Evolutionary conservation across 2,329 filamentous ascomycete species (phyloP).

Genomic region (Rasamsonia emersonii): DNA sequence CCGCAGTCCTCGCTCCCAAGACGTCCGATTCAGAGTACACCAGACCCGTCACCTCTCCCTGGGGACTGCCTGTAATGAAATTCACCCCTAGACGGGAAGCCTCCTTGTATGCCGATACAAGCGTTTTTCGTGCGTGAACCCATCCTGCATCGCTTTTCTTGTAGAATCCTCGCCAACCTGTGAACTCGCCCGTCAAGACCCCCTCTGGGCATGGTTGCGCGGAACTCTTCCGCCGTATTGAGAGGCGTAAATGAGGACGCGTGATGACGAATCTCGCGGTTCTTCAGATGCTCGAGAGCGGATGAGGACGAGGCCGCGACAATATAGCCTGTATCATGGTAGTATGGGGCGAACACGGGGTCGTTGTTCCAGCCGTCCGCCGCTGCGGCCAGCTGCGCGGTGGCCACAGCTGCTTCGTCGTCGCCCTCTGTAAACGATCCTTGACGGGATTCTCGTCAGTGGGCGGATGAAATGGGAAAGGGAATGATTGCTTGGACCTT

Average conservation of each 20-base stretch:
- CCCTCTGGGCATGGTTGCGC: too few relatives aligned
- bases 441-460: background rate
- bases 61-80: conserved; percentile 35
- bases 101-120: conserved; percentile 38
- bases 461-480: background rate
- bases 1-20: conserved; percentile 30
- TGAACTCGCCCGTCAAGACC: too few relatives aligned
- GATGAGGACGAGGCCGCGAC: too few relatives aligned
- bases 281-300: too few relatives aligned
- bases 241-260: too few relatives aligned
- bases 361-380: conserved; percentile 36
- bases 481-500: conserved; percentile 1
- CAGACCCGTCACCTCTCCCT: conserved; percentile 30
- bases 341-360: conserved; percentile 31
- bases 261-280: too few relatives aligned
- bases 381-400: conserved; percentile 18
- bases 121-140: conserved; percentile 42
- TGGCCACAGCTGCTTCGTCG: background rate
- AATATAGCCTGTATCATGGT: conserved; percentile 34
- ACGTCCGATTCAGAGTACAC: conserved; percentile 30
- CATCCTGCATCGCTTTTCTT: conserved; percentile 41
- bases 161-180: conserved; percentile 37
- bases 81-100: conserved; percentile 37
- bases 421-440: background rate
- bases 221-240: too few relatives aligned